Evolutionary conservation across 2,329 filamentous ascomycete species (phyloP).

Genomic region (Colletotrichum navitas): DNA sequence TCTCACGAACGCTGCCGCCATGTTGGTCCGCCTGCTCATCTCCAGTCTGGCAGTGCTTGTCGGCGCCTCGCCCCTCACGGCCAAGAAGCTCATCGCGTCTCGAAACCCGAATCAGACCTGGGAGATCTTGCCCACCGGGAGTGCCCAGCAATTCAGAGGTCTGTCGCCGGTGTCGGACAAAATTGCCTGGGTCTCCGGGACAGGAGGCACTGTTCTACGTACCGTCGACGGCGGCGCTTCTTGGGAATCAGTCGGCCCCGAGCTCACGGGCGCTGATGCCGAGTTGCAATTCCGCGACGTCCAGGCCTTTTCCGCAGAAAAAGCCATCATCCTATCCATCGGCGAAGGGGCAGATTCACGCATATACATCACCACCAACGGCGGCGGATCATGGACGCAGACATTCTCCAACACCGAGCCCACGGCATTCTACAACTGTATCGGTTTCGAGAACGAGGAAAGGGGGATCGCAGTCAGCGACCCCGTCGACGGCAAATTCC

Average conservation of each 20-base stretch:
- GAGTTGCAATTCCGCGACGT: conserved; percentile 52
- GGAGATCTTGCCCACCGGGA: conserved; percentile 47
- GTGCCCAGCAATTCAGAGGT: conserved; percentile 49
- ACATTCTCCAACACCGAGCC: conserved; percentile 48
- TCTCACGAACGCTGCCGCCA: neutral
- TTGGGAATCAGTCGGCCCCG: conserved; percentile 50
- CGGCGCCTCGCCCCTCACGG: conserved; percentile 22
- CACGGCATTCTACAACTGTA: conserved; percentile 51
- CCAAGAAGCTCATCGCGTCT: neutral
- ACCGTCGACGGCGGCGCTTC: conserved; percentile 48
- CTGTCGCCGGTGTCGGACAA: conserved; percentile 48
- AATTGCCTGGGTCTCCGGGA: conserved; percentile 51
- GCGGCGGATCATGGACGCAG: conserved; percentile 47
- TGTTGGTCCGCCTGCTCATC: conserved; percentile 16
- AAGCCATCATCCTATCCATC: conserved; percentile 55
- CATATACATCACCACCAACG: conserved; percentile 49
- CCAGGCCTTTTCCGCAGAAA: conserved; percentile 56
- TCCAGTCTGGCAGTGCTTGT: conserved; percentile 15
- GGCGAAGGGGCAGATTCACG: conserved; percentile 49
- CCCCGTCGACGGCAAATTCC: conserved; percentile 50
- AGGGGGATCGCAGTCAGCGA: conserved; percentile 51
- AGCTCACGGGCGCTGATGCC: conserved; percentile 43
- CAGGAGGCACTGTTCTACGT: conserved; percentile 48
- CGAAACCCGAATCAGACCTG: conserved; percentile 43
- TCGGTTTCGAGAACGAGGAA: conserved; percentile 47